Conservation (phyloP, 2,329 filamentous ascomycete species). For the Paecilomyces fulvus region DNA sequence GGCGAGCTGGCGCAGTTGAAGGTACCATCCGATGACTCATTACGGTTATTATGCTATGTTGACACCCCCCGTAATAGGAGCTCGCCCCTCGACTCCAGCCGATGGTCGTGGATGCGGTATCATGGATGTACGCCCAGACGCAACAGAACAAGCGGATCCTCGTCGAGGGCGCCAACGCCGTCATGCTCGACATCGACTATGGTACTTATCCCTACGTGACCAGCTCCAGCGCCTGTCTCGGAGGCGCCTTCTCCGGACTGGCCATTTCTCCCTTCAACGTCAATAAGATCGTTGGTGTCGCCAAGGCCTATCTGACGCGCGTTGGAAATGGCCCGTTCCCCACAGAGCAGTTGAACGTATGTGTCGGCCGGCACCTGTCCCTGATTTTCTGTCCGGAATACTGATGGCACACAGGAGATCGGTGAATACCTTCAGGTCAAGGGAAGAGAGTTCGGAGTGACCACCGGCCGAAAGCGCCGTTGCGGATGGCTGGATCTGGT, state of each 20-base stretch:
- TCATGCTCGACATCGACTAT: constrained; percentile 53
- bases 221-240: constrained; percentile 40
- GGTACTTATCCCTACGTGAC: constrained; percentile 45
- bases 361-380: background rate
- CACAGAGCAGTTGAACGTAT: constrained; percentile 49
- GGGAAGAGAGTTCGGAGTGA: constrained; percentile 49
- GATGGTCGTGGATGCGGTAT: constrained; percentile 39
- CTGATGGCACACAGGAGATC: constrained; percentile 17
- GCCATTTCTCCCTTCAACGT: constrained; percentile 50
- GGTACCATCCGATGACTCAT: constrained; percentile 1
- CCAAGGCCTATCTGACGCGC: constrained; percentile 58
- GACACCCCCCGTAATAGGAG: constrained; percentile 27
- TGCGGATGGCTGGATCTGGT: constrained; percentile 60
- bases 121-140: constrained; percentile 46
- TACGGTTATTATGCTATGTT: background rate
- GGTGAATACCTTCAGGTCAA: constrained; percentile 50
- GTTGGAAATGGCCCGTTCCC: constrained; percentile 55
- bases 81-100: constrained; percentile 32
- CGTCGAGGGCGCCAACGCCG: constrained; percentile 55
- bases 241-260: constrained; percentile 49
- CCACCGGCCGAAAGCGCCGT: constrained; percentile 53
- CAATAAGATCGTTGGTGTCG: constrained; percentile 52
- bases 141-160: constrained; percentile 42
- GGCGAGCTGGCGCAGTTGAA: constrained; percentile 19
- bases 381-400: background rate